Percentiles rank a stretch among this genome's conserved stretches.
Conservation (phyloP, 139 green algal species). For the Asterochloris sp. region DNA sequence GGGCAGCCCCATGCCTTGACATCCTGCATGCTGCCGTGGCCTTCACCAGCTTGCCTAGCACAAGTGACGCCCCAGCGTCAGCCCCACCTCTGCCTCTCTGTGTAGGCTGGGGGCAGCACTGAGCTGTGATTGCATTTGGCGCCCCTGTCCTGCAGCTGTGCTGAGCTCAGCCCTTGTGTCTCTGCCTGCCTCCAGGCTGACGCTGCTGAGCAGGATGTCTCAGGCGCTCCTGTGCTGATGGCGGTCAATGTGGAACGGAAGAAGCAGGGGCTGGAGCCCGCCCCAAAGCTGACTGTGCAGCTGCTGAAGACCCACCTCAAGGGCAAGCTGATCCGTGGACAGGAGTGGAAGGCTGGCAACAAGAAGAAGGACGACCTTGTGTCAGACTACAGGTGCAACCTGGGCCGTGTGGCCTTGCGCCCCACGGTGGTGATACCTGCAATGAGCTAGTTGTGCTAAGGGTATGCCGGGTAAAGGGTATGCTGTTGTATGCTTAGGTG, state of each 20-base stretch:
- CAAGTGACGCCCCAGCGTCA: no score
- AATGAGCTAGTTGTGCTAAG: background rate
- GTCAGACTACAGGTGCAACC: slow-evolving; percentile 42
- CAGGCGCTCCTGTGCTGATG: slow-evolving; percentile 32
- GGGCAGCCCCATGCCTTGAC: no score
- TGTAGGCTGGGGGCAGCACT: no score
- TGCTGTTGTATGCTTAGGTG: background rate
- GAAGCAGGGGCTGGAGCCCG: slow-evolving; percentile 15
- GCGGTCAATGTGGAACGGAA: slow-evolving; percentile 43
- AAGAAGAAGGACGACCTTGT: slow-evolving; percentile 56
- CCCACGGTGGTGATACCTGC: background rate
- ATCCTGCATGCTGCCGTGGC: no score
- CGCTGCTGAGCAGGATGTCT: background rate
- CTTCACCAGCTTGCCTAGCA: no score
- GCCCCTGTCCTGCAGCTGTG: no score
- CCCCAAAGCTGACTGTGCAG: slow-evolving; percentile 52
- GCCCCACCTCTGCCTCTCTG: no score
- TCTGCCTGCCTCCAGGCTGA: background rate
- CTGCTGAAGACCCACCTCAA: slow-evolving; percentile 39
- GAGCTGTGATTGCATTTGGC: no score
- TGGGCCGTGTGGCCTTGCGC: background rate
- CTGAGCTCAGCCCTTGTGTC: no score
- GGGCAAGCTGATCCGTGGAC: slow-evolving; percentile 33
- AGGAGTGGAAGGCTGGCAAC: slow-evolving; percentile 28
- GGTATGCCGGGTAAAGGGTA: background rate